A percentile compares a stretch with the other conserved stretches of the same genome.
phyloP scores from a whole-genome alignment of 306 rosid species.

The Crataegus laevigata region DNA sequence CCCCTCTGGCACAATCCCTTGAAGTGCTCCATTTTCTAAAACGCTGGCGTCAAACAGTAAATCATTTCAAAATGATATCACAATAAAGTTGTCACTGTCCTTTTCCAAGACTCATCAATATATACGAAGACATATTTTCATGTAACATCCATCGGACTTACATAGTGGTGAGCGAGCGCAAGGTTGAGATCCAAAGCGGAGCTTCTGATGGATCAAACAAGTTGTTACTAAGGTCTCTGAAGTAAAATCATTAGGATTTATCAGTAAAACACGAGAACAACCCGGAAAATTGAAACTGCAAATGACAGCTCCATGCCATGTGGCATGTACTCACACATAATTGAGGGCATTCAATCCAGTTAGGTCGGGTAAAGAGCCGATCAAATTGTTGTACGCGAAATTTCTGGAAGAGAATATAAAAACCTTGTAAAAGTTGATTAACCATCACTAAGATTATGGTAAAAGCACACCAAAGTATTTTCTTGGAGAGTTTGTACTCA shows the following conservation, averaged over 20 bases:
- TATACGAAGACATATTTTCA: not conserved
- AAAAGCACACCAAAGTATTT: not conserved
- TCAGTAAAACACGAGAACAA: conserved; percentile 13
- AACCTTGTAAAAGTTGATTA: not conserved
- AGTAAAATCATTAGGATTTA: conserved; percentile 5
- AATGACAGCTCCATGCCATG: conserved; percentile 5
- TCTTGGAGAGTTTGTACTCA: conserved; percentile 32
- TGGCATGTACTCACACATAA: conserved; percentile 64
- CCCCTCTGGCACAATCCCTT: conserved; percentile 62
- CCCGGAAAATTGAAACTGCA: not conserved
- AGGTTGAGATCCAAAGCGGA: conserved; percentile 66
- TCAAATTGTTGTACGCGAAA: conserved; percentile 53
- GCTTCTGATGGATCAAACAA: conserved; percentile 57
- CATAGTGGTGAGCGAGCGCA: conserved; percentile 72
- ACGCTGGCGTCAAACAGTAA: conserved; percentile 29
- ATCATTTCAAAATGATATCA: not conserved
- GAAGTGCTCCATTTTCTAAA: conserved; percentile 67
- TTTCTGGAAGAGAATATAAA: conserved; percentile 47
- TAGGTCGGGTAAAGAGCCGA: conserved; percentile 71
- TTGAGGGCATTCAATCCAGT: conserved; percentile 51
- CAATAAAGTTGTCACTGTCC: not conserved
- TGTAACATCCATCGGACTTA: conserved; percentile 37
- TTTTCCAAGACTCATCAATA: not conserved
- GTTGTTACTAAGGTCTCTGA: conserved; percentile 89
- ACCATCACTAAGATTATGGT: not conserved